Evolutionary conservation across 2,329 filamentous ascomycete species (phyloP).

Genomic region (Nemania sp.): DNA sequence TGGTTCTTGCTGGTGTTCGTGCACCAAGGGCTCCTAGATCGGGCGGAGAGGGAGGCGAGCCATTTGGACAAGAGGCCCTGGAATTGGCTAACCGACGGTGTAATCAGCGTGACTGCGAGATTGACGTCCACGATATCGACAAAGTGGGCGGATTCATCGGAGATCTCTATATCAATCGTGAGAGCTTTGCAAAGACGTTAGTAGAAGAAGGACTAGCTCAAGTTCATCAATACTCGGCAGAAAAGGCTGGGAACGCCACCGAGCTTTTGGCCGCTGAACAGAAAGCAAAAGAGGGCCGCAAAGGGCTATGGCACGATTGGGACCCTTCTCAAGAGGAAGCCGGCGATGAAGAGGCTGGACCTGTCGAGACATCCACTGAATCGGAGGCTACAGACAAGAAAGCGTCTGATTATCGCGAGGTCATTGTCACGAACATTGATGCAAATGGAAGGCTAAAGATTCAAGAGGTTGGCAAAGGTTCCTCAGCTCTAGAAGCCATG

Average conservation of each 20-base stretch:
- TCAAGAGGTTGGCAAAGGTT: conserved; percentile 86
- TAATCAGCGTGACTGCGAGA: conserved; percentile 93
- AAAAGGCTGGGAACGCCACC: conserved; percentile 86
- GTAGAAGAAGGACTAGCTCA: conserved; percentile 92
- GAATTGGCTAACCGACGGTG: conserved; percentile 87
- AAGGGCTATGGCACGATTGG: conserved; percentile 92
- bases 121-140: conserved; percentile 92
- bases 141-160: conserved; percentile 98
- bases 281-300: conserved; percentile 84
- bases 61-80: conserved; percentile 91
- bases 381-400: conserved; percentile 64
- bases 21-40: conserved; percentile 82
- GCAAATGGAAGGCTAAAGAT: conserved; percentile 81
- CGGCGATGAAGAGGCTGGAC: conserved; percentile 57
- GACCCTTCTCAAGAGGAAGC: conserved; percentile 84
- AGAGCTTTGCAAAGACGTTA: conserved; percentile 91
- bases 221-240: conserved; percentile 92
- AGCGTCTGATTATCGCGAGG: conserved; percentile 83
- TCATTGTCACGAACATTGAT: conserved; percentile 90
- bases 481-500: conserved; percentile 78
- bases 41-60: conserved; percentile 80
- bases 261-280: conserved; percentile 88
- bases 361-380: conserved; percentile 56
- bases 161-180: conserved; percentile 87
- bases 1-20: conserved; percentile 91